Evolutionary conservation across 164 flowering plant genomes (phyloP), one percentile per base, ranked within the genome.

Genomic region (Saururus chinensis): DNA sequence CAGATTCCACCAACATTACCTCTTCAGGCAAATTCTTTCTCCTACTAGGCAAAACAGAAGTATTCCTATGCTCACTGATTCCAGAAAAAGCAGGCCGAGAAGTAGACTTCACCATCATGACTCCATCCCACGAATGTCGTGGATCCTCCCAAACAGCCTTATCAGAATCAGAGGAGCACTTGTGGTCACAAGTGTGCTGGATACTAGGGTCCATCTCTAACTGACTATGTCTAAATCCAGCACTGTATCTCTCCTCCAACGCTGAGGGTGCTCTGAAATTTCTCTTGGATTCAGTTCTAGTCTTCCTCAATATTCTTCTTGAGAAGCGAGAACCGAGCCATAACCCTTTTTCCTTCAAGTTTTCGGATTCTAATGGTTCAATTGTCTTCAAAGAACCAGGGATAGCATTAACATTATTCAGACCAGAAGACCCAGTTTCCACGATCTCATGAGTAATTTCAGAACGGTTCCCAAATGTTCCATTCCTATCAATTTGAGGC

Each of bases 71-170:
- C 60, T 61, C 64, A 9, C 17, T 21, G 0, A 24, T 61, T 17
- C 57, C 63, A 9, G 52, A 23, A 40, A 66, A 59, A 40, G 68
- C 30, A 40, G 57, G 63, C 6, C 6, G 37, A 10, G 52, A n/a
- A 51, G 60, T 16, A 25, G 59, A 40, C 59, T 60, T 60, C 10
- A 42, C 60, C 53, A 55, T 55, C 69, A 66, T 30, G 30, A 66
- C 54, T 19, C 67, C 67, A 21, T 64, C 67, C 67, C 67, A 64
- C 10, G 67, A 64, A 64, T 64, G 61, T 26, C 67, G 48, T n/a
- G 67, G 64, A 54, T 55, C 70, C 40, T 67, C 70, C 70, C 70
- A 67, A 22, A 48, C 22, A 17, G 35, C 64, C 22, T 54, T 67
- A n/a, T 40, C 51, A n/a, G 70, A 62, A 57, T 62, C 61, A 49